Evolutionary conservation across 2,329 filamentous ascomycete species (phyloP).

Genomic region (Exophiala oligosperma): DNA sequence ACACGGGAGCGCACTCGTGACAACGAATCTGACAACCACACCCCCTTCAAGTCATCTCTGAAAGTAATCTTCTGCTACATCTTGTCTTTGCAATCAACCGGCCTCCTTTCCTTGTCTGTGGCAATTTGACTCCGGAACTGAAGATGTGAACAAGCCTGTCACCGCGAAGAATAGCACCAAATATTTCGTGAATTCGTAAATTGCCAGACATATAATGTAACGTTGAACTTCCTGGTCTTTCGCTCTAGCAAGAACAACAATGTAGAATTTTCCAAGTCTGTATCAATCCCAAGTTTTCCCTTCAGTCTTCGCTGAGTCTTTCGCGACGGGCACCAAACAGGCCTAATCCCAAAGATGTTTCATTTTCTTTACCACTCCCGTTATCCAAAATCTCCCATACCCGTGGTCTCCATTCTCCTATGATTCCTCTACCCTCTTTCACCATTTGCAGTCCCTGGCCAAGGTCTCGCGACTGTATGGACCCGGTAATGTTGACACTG

Average conservation of each 20-base stretch:
- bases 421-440: conserved; percentile 25
- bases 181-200: not conserved
- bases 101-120: not conserved
- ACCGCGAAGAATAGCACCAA: not conserved
- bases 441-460: conserved; percentile 25
- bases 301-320: conserved; percentile 3
- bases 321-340: conserved; percentile 26
- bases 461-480: conserved; percentile 17
- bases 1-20: too few species aligned
- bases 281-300: not conserved
- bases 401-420: conserved; percentile 29
- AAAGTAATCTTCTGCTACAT: not conserved
- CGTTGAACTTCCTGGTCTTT: not conserved
- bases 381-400: conserved; percentile 31
- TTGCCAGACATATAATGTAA: not conserved
- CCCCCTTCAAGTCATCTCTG: too few species aligned
- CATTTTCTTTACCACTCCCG: conserved; percentile 27
- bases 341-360: conserved; percentile 28
- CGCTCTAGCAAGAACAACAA: not conserved
- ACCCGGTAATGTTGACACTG: conserved; percentile 25
- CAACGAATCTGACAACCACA: too few species aligned
- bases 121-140: not conserved
- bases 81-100: not conserved
- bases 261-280: not conserved
- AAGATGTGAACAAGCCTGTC: not conserved